These are phyloP conservation scores for Galerina marginata DNA, from an alignment of 768 basidiomycete species.

Conservation along the genomic window DNA sequence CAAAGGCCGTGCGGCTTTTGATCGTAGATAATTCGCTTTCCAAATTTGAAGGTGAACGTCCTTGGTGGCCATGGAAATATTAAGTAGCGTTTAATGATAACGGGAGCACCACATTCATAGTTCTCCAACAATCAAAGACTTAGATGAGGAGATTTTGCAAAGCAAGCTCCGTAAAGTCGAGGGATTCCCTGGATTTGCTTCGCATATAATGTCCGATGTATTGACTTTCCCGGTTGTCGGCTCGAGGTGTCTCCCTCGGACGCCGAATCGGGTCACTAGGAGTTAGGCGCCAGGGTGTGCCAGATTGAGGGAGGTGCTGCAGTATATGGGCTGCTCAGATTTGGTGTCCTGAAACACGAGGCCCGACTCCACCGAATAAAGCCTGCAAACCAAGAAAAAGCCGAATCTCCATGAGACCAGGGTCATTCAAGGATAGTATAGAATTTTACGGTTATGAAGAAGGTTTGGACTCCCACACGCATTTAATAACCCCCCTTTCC, in stretches of 20 bases:
- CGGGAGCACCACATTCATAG: not conserved
- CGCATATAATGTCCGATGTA: not conserved
- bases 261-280: not conserved
- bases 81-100: not conserved
- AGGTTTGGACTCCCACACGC: constrained; percentile 14
- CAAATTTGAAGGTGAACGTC: not conserved
- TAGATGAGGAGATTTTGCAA: too few relatives aligned
- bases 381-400: not conserved
- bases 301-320: not conserved
- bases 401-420: constrained; percentile 8
- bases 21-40: not conserved
- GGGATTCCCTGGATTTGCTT: too few relatives aligned
- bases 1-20: not conserved
- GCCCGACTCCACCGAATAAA: constrained; percentile 9
- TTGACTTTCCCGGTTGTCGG: constrained; percentile 3
- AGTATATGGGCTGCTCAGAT: not conserved
- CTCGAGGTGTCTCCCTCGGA: constrained; percentile 4
- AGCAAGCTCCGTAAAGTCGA: too few relatives aligned
- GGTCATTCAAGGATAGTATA: constrained; percentile 7
- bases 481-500: constrained; percentile 13
- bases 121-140: not conserved
- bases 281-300: constrained; percentile 11
- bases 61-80: constrained; percentile 10
- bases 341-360: constrained; percentile 6
- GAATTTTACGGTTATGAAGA: constrained; percentile 11